Evolutionary conservation across 2,329 filamentous ascomycete species (phyloP), one percentile per base, ranked within the genome.

Genomic region (Chrysosporium queenslandicum): DNA sequence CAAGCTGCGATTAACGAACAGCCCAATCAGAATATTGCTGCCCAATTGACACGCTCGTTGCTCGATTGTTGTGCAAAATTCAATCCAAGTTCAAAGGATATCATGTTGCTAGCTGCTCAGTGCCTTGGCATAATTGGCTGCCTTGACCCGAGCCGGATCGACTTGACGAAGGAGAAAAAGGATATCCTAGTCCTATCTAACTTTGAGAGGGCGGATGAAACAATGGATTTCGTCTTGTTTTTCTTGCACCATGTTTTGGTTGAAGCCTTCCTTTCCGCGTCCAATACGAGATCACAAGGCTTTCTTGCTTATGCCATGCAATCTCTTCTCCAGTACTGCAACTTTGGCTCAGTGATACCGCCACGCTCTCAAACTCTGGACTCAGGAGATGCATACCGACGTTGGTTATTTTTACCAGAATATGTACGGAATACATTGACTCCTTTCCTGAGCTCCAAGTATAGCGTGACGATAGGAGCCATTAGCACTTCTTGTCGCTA

Each of bases 241-340:
- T 76, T 95, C 43, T 75, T 99, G 14, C 85, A 95, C 61, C 79
- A 94, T 63, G 85, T 95, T 6, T 74, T 98, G 9, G 88, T 97
- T 23, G 89, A 90, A 55, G 85, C 90, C 0, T 99, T 98, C 63
- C 74, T 94, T 40, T 94, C 91, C 1, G 86, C 87, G 1, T 92
- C 86, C 0, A 94, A 96, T 64, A 86, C 89, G 1, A 83, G 82
- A 58, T 78, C 89, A 4, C 92, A 97, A 66, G 90, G 89, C 0
- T 95, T 94, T 64, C 76, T 99, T 16, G 91, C 91, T 1, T 98
- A 86, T 68, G 87, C 85, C 1, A 96, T 98, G 82, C 92, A 99
- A 67, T 85, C 94, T 61, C 77, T 97, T 37, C 77, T 97, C 2
- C 82, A 83, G 41, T 81, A 84, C 58, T 87, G 86, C 62, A 83